Base-by-base conservation (phyloP, 306 rosid species). In the Fragaria ananassa region DNA sequence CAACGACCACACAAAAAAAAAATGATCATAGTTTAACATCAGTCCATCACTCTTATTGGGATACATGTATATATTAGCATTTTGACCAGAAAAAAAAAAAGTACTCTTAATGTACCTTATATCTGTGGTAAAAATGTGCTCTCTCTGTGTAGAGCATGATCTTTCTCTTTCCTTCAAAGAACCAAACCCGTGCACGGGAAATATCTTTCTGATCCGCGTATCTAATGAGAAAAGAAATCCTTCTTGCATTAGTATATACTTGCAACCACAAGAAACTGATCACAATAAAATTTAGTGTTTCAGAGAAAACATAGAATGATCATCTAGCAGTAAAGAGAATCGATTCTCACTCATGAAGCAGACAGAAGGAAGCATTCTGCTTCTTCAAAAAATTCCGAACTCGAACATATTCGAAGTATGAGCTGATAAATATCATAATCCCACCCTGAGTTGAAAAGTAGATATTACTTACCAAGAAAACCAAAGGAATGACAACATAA, bases 131-230 rank as follows among this genome's bases (percentile, higher is more conserved):
- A 85, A 91, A 92, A 82, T 94, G 98, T 83, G 92, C 80, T 68
- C 96, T 94, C 87, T 94, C 98, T 0, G 98, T 92, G 87, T 94
- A 91, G 73, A 94, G 92, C 91, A 94, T 85, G 56, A 89, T 90
- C 82, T 87, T 91, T 78, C 95, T 86, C 73, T 51, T 85, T 71
- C 91, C 91, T 88, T 92, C 91, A 66, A 82, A 90, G 84, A 94
- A 94, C 93, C 92, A 89, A 83, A 78, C 83, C 25, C 96, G 91
- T 0, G 96, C 93, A 14, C 96, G 90, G 71, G 97, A 94, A 83
- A 94, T 90, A 72, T 94, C 95, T 61, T 89, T 83, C 25, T 85
- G 91, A n/a, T 76, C 79, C n/a, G 96, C 87, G 81, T 94, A 94
- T 86, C 98, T 92, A 76, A 84, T 37, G 42, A 83, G 72, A 49